phyloP scores from a whole-genome alignment of 495 filamentous ascomycete species.

The Lepidopterella palustris region DNA sequence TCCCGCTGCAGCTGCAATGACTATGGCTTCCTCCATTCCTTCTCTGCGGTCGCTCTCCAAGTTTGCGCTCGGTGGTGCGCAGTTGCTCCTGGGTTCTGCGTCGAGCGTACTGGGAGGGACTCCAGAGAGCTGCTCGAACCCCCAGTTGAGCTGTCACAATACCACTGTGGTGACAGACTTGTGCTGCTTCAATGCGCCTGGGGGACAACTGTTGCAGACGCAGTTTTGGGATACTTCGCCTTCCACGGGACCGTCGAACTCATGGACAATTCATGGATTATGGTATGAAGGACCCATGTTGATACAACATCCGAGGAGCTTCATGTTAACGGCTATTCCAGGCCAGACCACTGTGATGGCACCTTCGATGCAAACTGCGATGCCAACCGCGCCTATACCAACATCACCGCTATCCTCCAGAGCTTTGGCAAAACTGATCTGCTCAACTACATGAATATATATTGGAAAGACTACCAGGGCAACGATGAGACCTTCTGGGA shows the following conservation, averaged over 20 bases:
- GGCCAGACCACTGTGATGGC: constrained; percentile 83
- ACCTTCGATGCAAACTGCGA: constrained; percentile 71
- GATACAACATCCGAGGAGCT: not conserved
- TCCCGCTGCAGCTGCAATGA: not conserved
- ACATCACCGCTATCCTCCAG: constrained; percentile 62
- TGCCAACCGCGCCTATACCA: constrained; percentile 56
- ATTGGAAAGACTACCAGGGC: constrained; percentile 66
- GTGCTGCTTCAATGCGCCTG: constrained; percentile 74
- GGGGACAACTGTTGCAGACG: constrained; percentile 70
- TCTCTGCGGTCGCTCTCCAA: constrained; percentile 25
- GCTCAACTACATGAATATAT: constrained; percentile 66
- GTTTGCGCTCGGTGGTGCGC: constrained; percentile 24
- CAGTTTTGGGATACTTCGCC: constrained; percentile 82
- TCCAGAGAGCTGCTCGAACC: constrained; percentile 38
- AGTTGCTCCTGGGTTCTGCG: constrained; percentile 21
- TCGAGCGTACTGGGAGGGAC: constrained; percentile 20
- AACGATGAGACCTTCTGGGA: constrained; percentile 67
- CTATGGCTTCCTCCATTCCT: constrained; percentile 20
- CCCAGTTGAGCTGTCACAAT: constrained; percentile 54
- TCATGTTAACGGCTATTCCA: constrained; percentile 1
- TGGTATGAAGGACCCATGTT: constrained; percentile 40
- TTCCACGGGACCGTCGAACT: constrained; percentile 62
- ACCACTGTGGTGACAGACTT: constrained; percentile 43
- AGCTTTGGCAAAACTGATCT: constrained; percentile 56
- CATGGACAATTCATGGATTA: constrained; percentile 86